Percentiles rank a stretch among this genome's conserved stretches.
Evolutionary conservation across 2,329 filamentous ascomycete genomes (phyloP).

Genomic region (Curvularia hawaiiensis): DNA sequence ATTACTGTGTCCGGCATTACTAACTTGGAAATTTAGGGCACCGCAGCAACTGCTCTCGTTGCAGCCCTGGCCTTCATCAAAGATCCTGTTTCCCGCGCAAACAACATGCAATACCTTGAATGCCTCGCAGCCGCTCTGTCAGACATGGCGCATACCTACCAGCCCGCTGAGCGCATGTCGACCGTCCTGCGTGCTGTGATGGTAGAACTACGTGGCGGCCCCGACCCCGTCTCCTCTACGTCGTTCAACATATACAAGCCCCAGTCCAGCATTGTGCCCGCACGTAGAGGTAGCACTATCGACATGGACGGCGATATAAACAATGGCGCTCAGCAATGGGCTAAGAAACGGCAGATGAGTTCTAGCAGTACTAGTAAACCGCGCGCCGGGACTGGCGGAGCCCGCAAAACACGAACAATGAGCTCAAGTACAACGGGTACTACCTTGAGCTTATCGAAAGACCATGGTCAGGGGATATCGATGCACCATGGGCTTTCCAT

Average conservation of each 20-base stretch:
- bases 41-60: slow-evolving; percentile 60
- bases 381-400: slow-evolving; percentile 21
- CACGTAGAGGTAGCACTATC: slow-evolving; percentile 34
- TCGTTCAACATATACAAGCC: slow-evolving; percentile 35
- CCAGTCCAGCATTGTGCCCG: slow-evolving; percentile 33
- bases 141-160: slow-evolving; percentile 60
- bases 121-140: slow-evolving; percentile 58
- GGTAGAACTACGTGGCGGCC: slow-evolving; percentile 50
- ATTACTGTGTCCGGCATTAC: neutral
- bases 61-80: slow-evolving; percentile 52
- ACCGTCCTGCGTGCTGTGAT: slow-evolving; percentile 60
- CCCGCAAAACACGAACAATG: slow-evolving; percentile 7
- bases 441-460: neutral
- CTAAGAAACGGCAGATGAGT: slow-evolving; percentile 38
- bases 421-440: slow-evolving; percentile 5
- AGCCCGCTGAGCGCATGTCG: slow-evolving; percentile 61
- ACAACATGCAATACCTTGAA: slow-evolving; percentile 58
- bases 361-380: slow-evolving; percentile 13
- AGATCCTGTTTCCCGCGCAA: slow-evolving; percentile 46
- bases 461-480: slow-evolving; percentile 12
- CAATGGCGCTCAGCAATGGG: slow-evolving; percentile 4
- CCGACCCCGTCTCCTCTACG: slow-evolving; percentile 11
- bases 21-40: slow-evolving; percentile 43
- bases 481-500: slow-evolving; percentile 13
- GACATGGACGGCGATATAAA: slow-evolving; percentile 25